Evolutionary conservation across 257 asterid species (phyloP).

Genomic region (Solanum pinnatisectum): DNA sequence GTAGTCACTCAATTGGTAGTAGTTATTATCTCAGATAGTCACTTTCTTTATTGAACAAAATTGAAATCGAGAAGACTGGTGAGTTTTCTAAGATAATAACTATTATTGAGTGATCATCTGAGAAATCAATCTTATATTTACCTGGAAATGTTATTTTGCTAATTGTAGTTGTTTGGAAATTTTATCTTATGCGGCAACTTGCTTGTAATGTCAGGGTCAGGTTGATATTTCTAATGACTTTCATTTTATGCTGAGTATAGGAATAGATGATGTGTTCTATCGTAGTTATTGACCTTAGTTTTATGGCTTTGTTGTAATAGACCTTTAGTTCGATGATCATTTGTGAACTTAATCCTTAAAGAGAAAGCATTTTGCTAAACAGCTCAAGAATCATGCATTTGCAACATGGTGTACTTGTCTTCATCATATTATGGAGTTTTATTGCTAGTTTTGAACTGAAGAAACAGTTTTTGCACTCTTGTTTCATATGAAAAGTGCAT

Average conservation of each 20-base stretch:
- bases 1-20: background rate
- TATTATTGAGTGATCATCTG: background rate
- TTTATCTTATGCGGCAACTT: background rate
- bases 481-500: slow-evolving; percentile 21
- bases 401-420: background rate
- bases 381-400: background rate
- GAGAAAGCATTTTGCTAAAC: background rate
- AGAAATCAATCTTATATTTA: background rate
- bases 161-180: background rate
- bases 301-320: background rate
- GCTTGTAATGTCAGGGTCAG: background rate
- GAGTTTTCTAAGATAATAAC: too few species aligned
- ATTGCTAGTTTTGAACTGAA: background rate
- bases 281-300: background rate
- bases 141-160: background rate
- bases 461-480: background rate
- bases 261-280: background rate
- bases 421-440: background rate
- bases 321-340: background rate
- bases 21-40: too few species aligned
- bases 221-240: background rate
- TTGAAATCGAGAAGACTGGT: background rate
- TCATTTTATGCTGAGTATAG: background rate
- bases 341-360: background rate
- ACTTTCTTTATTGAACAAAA: background rate